Evolutionary conservation across 805 yeast genomes (phyloP), one percentile per base, ranked within the genome.

Genomic region (Grigorovia yakushimaensis): DNA sequence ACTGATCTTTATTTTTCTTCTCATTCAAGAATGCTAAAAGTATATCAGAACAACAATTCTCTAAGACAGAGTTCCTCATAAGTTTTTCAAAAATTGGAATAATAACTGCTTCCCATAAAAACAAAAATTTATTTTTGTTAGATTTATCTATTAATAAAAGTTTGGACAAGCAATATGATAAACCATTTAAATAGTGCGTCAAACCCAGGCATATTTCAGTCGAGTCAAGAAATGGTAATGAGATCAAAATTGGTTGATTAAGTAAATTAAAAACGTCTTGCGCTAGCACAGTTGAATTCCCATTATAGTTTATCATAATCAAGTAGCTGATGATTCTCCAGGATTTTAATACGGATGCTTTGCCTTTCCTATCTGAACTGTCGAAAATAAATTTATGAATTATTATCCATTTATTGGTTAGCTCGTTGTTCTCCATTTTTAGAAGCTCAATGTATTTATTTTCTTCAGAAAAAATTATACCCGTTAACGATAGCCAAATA

Each of bases 321-420:
- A 50, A 48, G 46, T 57, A 61, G 2, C 53, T 51, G 4, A 62
- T 23, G 23, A 62, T 57, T 23, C 67, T 51, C 64, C 66, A 60
- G 5, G 49, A 56, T 44, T 60, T 60, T 15, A 60, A 43, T 5
- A 66, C 51, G n/a, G 57, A 36, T 3, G 54, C 41, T 43, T 44
- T 46, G 1, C 52, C 50, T 15, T 43, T 23, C 2, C 51, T 35
- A 13, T 51, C 50, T 2, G 50, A 39, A 1, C 42, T 40, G 8
- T 48, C 42, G 36, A 58, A 55, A 20, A 58, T 56, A 13, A 49
- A 24, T 2, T 43, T 47, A 46, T 59, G 57, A 10, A 60, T 30
- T 11, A 37, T 41, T 5, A 60, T 39, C 67, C 67, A 62, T 5
- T 44, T 47, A 22, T 44, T 24, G 9, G 9, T 27, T 7, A 15